Conservation (phyloP, 371 early-diverging fungal genomes). For the Mortierella sp. region DNA sequence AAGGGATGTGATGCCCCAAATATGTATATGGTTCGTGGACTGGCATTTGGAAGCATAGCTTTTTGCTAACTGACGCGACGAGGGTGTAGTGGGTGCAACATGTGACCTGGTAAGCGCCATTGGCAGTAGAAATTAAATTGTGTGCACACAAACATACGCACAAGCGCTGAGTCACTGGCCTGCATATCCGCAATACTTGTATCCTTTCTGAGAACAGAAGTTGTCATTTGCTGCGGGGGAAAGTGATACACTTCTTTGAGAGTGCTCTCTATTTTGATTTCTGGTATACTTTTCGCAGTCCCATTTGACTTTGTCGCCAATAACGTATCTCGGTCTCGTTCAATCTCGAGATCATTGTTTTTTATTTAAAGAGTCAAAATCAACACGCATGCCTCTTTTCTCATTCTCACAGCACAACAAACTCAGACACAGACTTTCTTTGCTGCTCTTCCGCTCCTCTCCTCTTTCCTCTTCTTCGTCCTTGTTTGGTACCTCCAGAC, state of each 20-base stretch:
- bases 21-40: too few species aligned
- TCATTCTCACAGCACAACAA: slow-evolving; percentile 13
- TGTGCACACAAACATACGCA: too few species aligned
- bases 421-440: background rate
- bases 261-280: background rate
- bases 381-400: slow-evolving; percentile 19
- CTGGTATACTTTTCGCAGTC: background rate
- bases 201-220: background rate
- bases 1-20: background rate
- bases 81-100: too few species aligned
- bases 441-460: background rate
- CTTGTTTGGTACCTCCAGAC: background rate
- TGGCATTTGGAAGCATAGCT: too few species aligned
- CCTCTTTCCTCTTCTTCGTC: slow-evolving; percentile 1
- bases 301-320: background rate
- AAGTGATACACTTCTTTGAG: too few species aligned
- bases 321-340: too few species aligned
- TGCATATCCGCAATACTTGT: background rate
- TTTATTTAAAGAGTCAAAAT: slow-evolving; percentile 1
- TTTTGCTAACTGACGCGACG: too few species aligned
- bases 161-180: background rate
- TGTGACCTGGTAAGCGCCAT: too few species aligned
- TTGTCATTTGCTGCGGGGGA: background rate
- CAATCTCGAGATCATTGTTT: background rate
- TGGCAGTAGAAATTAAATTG: too few species aligned